phyloP scores from a whole-genome alignment of 495 filamentous ascomycete species.

The Penicillium atrosanguineum region DNA sequence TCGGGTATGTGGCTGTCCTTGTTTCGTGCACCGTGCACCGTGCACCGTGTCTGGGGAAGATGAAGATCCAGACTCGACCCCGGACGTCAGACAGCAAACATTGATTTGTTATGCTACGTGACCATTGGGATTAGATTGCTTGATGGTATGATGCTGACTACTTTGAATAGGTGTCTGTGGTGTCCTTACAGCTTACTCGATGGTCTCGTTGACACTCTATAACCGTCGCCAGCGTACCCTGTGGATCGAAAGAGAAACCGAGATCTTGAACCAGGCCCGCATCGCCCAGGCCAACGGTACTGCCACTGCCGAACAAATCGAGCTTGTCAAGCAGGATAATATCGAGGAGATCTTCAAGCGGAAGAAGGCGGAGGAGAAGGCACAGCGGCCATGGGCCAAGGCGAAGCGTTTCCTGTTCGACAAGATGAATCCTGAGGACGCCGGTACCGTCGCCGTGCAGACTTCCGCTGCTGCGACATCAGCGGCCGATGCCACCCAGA shows the following conservation, averaged over 20 bases:
- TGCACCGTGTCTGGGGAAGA: too few species aligned
- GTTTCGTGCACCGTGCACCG: not conserved
- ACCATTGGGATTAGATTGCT: not conserved
- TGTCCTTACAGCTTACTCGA: conserved; percentile 73
- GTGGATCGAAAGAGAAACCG: conserved; percentile 62
- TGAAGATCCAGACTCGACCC: too few species aligned
- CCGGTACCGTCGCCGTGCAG: conserved; percentile 20
- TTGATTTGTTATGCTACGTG: too few species aligned
- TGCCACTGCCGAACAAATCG: conserved; percentile 52
- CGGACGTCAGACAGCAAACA: too few species aligned
- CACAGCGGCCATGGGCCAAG: conserved; percentile 43
- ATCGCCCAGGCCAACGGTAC: conserved; percentile 59
- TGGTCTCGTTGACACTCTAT: conserved; percentile 82
- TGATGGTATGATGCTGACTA: not conserved
- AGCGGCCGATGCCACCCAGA: conserved; percentile 5
- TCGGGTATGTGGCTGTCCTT: conserved; percentile 58
- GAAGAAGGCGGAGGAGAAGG: conserved; percentile 44
- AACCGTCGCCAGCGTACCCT: conserved; percentile 71
- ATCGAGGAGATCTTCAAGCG: conserved; percentile 46
- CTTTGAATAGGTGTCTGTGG: conserved; percentile 61
- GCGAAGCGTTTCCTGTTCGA: conserved; percentile 42
- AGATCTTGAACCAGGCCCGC: conserved; percentile 56
- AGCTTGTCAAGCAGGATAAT: conserved; percentile 59
- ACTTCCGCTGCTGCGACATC: conserved; percentile 7
- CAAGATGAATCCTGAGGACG: conserved; percentile 50